phyloP scores from a whole-genome alignment of 2,329 filamentous ascomycete genomes.

The Botrytis deweyae region DNA sequence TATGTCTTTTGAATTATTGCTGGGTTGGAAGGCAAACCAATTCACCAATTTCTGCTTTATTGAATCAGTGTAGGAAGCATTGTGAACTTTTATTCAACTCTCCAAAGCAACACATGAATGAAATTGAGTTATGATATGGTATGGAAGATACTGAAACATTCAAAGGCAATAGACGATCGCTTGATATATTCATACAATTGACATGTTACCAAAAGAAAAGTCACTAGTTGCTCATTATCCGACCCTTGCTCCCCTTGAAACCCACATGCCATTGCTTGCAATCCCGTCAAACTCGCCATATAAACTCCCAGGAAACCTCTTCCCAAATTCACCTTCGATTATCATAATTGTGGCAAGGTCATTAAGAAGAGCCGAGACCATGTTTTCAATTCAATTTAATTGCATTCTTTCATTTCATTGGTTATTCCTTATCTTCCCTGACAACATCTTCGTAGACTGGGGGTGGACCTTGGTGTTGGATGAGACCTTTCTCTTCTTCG shows the following conservation, averaged over 20 bases:
- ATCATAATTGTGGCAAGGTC: background rate
- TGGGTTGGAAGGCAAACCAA: background rate
- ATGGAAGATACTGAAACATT: background rate
- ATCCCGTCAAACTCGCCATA: background rate
- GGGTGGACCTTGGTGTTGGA: constrained; percentile 35
- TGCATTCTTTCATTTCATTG: background rate
- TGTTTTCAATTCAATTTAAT: background rate
- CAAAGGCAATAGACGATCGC: background rate
- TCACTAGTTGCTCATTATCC: background rate
- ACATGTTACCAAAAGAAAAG: background rate
- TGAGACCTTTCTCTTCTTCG: constrained; percentile 34
- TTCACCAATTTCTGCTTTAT: background rate
- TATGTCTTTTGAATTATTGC: background rate
- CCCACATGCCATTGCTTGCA: background rate
- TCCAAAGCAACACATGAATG: background rate
- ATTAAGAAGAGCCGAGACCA: background rate
- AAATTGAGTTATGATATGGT: background rate
- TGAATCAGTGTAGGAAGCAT: background rate
- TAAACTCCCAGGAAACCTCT: constrained; percentile 1
- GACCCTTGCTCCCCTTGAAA: background rate
- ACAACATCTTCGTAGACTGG: constrained; percentile 36
- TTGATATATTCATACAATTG: constrained; percentile 16
- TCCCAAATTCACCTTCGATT: background rate
- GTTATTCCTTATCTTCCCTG: constrained; percentile 28
- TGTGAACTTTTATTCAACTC: background rate